Conservation (phyloP, 2,329 filamentous ascomycete species). For the Teratosphaeria epicoccoides region DNA sequence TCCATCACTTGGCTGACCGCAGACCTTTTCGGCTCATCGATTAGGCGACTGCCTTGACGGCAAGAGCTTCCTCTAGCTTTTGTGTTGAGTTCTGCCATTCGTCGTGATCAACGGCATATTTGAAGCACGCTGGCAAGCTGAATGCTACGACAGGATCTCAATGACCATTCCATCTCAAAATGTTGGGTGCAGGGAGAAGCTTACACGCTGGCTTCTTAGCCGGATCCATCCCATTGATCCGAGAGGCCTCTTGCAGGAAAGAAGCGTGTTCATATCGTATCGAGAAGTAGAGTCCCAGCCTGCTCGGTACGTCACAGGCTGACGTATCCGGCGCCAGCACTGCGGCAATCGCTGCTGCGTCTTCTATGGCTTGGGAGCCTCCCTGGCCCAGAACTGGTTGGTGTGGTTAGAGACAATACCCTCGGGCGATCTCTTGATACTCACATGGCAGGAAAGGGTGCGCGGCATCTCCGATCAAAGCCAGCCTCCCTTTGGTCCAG, state of each 20-base stretch:
- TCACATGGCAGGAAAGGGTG: slow-evolving; percentile 50
- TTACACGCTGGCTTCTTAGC: not conserved
- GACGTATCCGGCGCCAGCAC: slow-evolving; percentile 42
- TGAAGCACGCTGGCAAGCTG: slow-evolving; percentile 15
- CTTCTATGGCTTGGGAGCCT: slow-evolving; percentile 55
- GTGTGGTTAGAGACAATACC: slow-evolving; percentile 23
- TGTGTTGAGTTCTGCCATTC: slow-evolving; percentile 44
- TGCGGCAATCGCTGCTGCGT: slow-evolving; percentile 48
- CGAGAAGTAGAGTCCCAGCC: slow-evolving; percentile 48
- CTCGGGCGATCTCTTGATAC: not conserved
- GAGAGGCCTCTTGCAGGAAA: slow-evolving; percentile 36
- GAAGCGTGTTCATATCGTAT: slow-evolving; percentile 49
- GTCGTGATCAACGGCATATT: slow-evolving; percentile 32
- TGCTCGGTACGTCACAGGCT: slow-evolving; percentile 39
- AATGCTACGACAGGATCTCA: slow-evolving; percentile 9
- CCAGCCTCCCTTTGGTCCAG: slow-evolving; percentile 46
- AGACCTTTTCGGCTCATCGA: not conserved
- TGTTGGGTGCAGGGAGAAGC: not conserved
- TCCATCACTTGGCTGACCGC: too few species aligned
- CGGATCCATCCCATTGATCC: not conserved
- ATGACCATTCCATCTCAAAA: not conserved
- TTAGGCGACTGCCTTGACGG: not conserved
- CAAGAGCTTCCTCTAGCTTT: not conserved
- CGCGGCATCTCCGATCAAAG: slow-evolving; percentile 55
- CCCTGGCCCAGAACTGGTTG: slow-evolving; percentile 44